Base-by-base conservation (phyloP, 2,329 filamentous ascomycete genomes). In the Diplocarpon rosae region DNA sequence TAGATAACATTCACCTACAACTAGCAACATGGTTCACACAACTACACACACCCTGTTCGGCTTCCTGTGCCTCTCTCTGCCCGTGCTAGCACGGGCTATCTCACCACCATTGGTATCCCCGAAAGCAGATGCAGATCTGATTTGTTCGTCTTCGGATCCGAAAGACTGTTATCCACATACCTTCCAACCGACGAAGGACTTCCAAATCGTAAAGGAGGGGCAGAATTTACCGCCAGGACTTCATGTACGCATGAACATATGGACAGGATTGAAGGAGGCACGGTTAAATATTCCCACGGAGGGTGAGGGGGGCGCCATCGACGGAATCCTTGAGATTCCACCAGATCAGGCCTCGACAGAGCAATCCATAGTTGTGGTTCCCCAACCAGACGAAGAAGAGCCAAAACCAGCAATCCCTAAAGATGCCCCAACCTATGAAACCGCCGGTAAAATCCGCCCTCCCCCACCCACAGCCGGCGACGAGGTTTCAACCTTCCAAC, bases 221-320 rank as follows among this genome's bases (percentile, higher is more conserved):
- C 80, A 85, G 59, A 72, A 81, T 31, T 58, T 85, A 3, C 80
- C 80, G 1, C 63, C 69, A 0, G 80, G 80, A 5, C 69, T 85
- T 4, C 80, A 85, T 58, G 70, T 84, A 41, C 73, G 79, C 32
- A 63, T 85, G 43, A 75, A 85, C 57, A 69, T 85, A 37, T 69
- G 70, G 53, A 79, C 78, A 0, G 80, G 80, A 16, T 55, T 69
- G 52, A 80, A 76, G 52, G 77, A 83, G 59, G 80, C 80, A 52
- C 80, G 81, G 56, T 67, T 83, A 49, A 76, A 83, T 60, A 68
- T 78, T 14, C 75, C 75, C 0, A 60, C 58, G 48, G 61, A 63
- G 45, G 56, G 56, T 12, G 75, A 80, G 51, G 72, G 78, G 46
- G 66, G 66, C 30, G 69, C 69, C 15, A 32, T 42, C 13, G 55